Conservation (phyloP, 257 asterid species). For the Paulownia fortunei region DNA sequence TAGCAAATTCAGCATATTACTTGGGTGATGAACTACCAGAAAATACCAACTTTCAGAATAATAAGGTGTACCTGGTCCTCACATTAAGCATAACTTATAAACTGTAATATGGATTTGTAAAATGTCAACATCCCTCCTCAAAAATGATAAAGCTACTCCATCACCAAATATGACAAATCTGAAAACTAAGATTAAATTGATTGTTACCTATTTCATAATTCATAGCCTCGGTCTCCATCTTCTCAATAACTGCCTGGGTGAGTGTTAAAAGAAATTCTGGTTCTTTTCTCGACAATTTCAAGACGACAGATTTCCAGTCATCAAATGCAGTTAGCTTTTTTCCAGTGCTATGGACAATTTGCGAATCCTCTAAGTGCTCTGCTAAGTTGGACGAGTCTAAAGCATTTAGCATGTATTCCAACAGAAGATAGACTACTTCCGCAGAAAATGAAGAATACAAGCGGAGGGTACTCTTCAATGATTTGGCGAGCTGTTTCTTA, state of each 20-base stretch:
- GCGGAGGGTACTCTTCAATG: constrained; percentile 63
- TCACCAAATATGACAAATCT: background rate
- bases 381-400: constrained; percentile 47
- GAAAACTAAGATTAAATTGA: background rate
- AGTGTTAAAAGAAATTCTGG: constrained; percentile 70
- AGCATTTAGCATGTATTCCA: constrained; percentile 73
- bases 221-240: constrained; percentile 55
- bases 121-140: background rate
- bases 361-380: constrained; percentile 41
- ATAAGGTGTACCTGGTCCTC: too few relatives aligned
- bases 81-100: too few relatives aligned
- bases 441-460: constrained; percentile 75
- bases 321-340: constrained; percentile 44
- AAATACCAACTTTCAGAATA: background rate
- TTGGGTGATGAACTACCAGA: background rate
- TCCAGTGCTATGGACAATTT: constrained; percentile 27
- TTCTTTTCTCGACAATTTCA: constrained; percentile 69
- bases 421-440: constrained; percentile 66
- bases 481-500: constrained; percentile 65
- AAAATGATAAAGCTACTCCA: constrained; percentile 1
- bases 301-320: constrained; percentile 75
- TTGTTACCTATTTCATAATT: constrained; percentile 53
- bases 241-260: constrained; percentile 66
- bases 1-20: background rate
- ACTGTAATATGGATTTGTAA: background rate